phyloP scores from a whole-genome alignment of 352 stramenopile species.

The Phytophthora agathidicida region DNA sequence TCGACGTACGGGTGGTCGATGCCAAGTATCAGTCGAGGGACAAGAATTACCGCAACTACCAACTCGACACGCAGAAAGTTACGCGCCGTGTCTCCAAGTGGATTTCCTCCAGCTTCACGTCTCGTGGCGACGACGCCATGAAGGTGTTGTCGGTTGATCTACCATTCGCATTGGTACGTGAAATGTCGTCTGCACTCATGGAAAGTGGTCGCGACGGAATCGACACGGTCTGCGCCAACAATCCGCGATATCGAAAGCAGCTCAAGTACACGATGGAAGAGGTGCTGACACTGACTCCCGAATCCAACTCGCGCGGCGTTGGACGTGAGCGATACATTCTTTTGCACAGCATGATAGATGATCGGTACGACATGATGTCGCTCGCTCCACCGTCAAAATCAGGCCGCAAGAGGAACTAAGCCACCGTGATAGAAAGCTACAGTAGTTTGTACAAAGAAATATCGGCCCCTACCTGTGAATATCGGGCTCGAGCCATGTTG shows the following conservation, averaged over 20 bases:
- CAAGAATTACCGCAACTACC: slow-evolving; percentile 60
- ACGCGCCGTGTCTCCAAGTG: slow-evolving; percentile 87
- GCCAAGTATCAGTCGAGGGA: slow-evolving; percentile 64
- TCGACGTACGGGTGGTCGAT: slow-evolving; percentile 82
- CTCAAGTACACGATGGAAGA: slow-evolving; percentile 84
- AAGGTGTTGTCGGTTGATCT: slow-evolving; percentile 86
- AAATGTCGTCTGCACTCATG: slow-evolving; percentile 87
- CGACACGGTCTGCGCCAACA: slow-evolving; percentile 58
- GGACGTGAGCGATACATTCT: slow-evolving; percentile 82
- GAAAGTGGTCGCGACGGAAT: slow-evolving; percentile 60
- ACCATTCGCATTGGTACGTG: slow-evolving; percentile 77
- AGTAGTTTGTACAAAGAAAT: not conserved
- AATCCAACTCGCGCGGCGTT: slow-evolving; percentile 43
- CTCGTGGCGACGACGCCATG: slow-evolving; percentile 76
- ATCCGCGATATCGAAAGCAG: slow-evolving; percentile 83
- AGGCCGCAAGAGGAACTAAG: slow-evolving; percentile 31
- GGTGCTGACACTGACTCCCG: slow-evolving; percentile 51
- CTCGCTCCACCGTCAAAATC: slow-evolving; percentile 57
- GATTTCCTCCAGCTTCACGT: slow-evolving; percentile 84
- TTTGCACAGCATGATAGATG: slow-evolving; percentile 83
- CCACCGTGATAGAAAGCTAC: slow-evolving; percentile 4
- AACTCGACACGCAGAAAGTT: slow-evolving; percentile 78
- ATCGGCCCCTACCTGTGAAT: slow-evolving; percentile 3
- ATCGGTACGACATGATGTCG: slow-evolving; percentile 90
- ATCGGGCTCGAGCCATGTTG: slow-evolving; percentile 6